Evolutionary conservation across 2,329 filamentous ascomycete genomes (phyloP), one percentile per base, ranked within the genome.

Genomic region (Juglanconis sp.): DNA sequence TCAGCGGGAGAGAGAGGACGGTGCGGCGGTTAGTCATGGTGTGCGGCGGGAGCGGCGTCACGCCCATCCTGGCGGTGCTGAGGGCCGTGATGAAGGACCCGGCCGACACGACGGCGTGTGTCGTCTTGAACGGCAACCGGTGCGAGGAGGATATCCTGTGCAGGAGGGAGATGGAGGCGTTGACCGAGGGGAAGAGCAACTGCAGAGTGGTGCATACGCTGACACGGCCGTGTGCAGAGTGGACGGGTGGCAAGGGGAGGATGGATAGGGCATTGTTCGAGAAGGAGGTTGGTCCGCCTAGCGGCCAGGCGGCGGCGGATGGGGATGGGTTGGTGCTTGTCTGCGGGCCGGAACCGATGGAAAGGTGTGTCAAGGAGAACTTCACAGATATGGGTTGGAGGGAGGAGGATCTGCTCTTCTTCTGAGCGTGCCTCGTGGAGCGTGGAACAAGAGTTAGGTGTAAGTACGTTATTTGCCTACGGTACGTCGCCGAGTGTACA

Each of bases 1-100:
- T 96, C 47, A 83, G 83, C 36, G 83, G 83, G 0, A 79, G 77
- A 24, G 71, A 78, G 60, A 77, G 87, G 9, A 73, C 67, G 0
- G 83, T 96, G 1, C 83, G 81, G 56, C 82, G 81, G 11, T 91
- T 96, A 72, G 79, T 90, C 70, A 96, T 96, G 92, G 87, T 96
- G 36, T 95, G 91, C 67, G 93, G 84, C 13, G 93, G 93, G 5
- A 91, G 86, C n/a, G 93, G 93, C 1, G 89, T 97, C 68, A 96
- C 93, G n/a, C 93, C 93, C 0, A 90, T 96, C 64, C 95, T 88
- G 71, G 90, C 95, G 69, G 90, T 96, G 3, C 77, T 96, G 56
- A 80, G 90, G 6, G 88, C 90, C 0, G 84, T 96, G 0, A 82
- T 92, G 72, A 79, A 82, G 50, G 85, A 94, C 64, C 66, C 71